Conservation (phyloP, 352 stramenopile species). For the Pythium rishiriense region DNA sequence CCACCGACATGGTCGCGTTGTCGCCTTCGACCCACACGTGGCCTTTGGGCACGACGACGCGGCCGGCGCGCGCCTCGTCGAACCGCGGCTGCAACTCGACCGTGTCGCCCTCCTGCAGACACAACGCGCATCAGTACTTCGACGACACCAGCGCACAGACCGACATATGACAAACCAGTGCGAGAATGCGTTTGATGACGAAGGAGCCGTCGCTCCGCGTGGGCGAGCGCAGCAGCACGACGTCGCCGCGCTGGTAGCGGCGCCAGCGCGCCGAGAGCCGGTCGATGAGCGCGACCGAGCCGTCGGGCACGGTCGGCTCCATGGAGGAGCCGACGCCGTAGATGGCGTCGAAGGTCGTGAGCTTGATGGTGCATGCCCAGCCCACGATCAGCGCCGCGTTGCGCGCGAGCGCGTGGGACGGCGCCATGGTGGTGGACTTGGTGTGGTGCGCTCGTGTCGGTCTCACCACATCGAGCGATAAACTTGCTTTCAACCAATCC, state of each 20-base stretch:
- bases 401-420: slow-evolving; percentile 26
- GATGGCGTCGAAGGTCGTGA: slow-evolving; percentile 73
- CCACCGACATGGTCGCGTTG: slow-evolving; percentile 92
- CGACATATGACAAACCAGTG: slow-evolving; percentile 41
- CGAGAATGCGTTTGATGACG: slow-evolving; percentile 88
- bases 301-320: slow-evolving; percentile 74
- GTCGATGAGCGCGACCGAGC: slow-evolving; percentile 85
- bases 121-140: background rate
- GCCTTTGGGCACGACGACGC: slow-evolving; percentile 87
- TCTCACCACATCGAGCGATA: too few species aligned
- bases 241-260: slow-evolving; percentile 64
- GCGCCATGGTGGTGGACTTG: background rate
- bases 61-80: slow-evolving; percentile 51
- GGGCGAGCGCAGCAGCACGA: slow-evolving; percentile 83
- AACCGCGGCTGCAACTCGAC: slow-evolving; percentile 79
- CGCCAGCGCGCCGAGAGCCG: slow-evolving; percentile 69
- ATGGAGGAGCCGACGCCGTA: slow-evolving; percentile 88
- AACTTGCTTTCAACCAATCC: too few species aligned
- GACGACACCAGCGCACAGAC: background rate
- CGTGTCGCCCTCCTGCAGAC: slow-evolving; percentile 69
- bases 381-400: slow-evolving; percentile 59
- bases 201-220: slow-evolving; percentile 69
- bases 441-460: too few species aligned
- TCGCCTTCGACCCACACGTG: slow-evolving; percentile 97
- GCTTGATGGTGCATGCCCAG: slow-evolving; percentile 64